Evolutionary conservation across 306 rosid species (phyloP), one percentile per base, ranked within the genome.

Genomic region (Citrullus mucosospermus): DNA sequence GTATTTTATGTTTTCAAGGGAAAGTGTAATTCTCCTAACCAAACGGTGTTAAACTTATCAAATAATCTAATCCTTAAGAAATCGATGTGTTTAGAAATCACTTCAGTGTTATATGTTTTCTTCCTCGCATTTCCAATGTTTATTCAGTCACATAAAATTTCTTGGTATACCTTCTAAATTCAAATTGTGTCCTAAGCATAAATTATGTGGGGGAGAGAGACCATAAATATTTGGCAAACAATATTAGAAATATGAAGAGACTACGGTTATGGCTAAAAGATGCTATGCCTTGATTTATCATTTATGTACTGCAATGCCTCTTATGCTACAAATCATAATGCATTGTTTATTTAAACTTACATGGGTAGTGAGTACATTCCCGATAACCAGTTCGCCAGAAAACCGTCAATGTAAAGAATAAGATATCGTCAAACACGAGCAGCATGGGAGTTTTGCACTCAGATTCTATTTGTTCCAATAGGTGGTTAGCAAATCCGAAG

Each of bases 401-500:
- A 9, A 13, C 57, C 20, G 6, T 4, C 50, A 1, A 3, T 0
- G 1, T 15, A 41, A 46, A 25, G n/a, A 22, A 44, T 65, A 36
- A 65, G 48, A 34, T 65, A 34, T 6, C 18, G 13, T 6, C 1
- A 41, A 22, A 71, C 18, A 11, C 28, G 3, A 46, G 50, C n/a
- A 34, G 57, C 5, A 6, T n/a, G 50, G 17, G 28, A 75, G 9
- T 32, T 55, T 20, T 36, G 6, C 4, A 34, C 78, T 17, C 41
- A 67, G 78, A 81, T 58, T 75, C 18, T 79, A 82, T 84, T 51
- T 70, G 77, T 41, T 36, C 44, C 51, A 60, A 74, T 85, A 81
- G 77, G 79, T 78, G 43, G 88, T 83, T 39, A 89, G 93, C 80
- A 92, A 83, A 85, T 91, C 89, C 16, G 92, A 75, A 69, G 97